Evolutionary conservation across 2,329 filamentous ascomycete genomes (phyloP).

Genomic region (Stagonosporopsis chrysanthemi): DNA sequence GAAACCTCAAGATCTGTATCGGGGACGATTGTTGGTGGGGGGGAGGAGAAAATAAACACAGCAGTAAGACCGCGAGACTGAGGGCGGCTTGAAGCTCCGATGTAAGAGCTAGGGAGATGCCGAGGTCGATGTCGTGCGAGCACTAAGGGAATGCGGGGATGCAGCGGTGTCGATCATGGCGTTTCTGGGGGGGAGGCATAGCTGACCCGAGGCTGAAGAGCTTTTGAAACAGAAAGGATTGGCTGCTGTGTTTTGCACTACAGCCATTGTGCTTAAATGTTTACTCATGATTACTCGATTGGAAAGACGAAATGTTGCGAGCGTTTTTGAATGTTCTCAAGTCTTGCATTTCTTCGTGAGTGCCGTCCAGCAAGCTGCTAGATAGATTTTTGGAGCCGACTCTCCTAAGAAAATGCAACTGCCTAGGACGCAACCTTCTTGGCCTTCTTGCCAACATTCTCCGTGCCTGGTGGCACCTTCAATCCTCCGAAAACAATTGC

Average conservation of each 20-base stretch:
- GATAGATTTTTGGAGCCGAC: no score
- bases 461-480: constrained; percentile 65
- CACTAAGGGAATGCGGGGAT: constrained; percentile 27
- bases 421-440: constrained; percentile 19
- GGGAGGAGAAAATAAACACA: background rate
- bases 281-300: background rate
- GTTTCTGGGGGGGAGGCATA: constrained; percentile 12
- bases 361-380: background rate
- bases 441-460: constrained; percentile 38
- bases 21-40: background rate
- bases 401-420: background rate
- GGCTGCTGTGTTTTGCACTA: background rate
- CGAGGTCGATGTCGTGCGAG: constrained; percentile 29
- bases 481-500: constrained; percentile 74
- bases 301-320: background rate
- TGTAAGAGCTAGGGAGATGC: constrained; percentile 20
- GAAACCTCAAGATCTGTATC: background rate
- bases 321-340: background rate
- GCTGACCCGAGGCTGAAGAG: constrained; percentile 12
- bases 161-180: constrained; percentile 8
- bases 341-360: background rate
- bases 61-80: background rate
- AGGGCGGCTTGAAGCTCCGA: constrained; percentile 1
- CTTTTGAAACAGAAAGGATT: background rate
- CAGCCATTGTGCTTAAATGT: background rate